A percentile compares a stretch with the other conserved stretches of the same genome.
These are phyloP conservation scores for Elongisporangium prolatum DNA, from an alignment of 352 stramenopile genomes.

Conservation along the genomic window DNA sequence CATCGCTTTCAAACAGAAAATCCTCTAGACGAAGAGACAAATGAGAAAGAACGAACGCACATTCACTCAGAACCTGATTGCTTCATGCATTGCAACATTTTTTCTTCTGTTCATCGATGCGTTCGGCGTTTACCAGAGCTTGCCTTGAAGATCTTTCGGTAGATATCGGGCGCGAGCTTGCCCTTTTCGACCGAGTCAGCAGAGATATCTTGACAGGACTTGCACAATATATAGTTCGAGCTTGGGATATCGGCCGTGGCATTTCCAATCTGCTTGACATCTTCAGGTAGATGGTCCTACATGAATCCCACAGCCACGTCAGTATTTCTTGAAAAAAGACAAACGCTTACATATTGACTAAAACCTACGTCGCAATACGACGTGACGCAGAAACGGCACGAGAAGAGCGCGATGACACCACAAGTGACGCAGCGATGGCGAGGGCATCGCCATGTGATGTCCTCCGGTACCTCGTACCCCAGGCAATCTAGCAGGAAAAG, in stretches of 20 bases:
- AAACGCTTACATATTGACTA: not conserved
- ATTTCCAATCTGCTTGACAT: constrained; percentile 31
- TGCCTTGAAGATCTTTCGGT: constrained; percentile 23
- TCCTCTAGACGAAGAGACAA: too few species aligned
- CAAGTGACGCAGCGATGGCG: constrained; percentile 66
- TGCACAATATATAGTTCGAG: constrained; percentile 58
- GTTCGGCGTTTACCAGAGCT: not conserved
- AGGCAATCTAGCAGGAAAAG: constrained; percentile 43
- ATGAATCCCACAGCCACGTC: not conserved
- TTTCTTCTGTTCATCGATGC: not conserved
- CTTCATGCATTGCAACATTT: not conserved
- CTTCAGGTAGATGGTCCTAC: constrained; percentile 44
- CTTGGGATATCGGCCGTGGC: constrained; percentile 47
- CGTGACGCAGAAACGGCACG: constrained; percentile 69
- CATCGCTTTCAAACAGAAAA: too few species aligned
- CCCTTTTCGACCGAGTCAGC: constrained; percentile 27
- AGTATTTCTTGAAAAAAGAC: not conserved
- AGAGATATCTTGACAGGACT: constrained; percentile 31
- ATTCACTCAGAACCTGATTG: not conserved
- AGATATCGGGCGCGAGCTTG: constrained; percentile 38
- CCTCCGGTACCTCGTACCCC: constrained; percentile 51
- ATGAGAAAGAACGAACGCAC: not conserved
- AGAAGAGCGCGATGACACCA: constrained; percentile 44
- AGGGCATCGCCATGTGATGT: constrained; percentile 57
- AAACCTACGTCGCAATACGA: constrained; percentile 54